Evolutionary conservation across 2,329 filamentous ascomycete genomes (phyloP).

Genomic region (Tolypocladium amazonense): DNA sequence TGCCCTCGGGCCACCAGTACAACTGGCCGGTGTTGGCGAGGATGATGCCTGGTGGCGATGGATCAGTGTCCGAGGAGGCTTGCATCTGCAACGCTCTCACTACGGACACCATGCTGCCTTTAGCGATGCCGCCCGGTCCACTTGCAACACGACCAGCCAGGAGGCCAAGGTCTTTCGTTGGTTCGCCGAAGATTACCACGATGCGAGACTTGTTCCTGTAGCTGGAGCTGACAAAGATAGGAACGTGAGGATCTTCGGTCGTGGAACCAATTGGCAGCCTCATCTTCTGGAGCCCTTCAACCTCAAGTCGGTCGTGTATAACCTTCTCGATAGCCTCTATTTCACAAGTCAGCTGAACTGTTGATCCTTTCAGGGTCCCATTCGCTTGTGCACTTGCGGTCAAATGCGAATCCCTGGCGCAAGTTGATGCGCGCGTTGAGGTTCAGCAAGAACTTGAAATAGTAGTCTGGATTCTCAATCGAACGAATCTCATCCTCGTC

Average conservation of each 20-base stretch:
- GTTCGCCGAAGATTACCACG: conserved; percentile 65
- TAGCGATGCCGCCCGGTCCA: conserved; percentile 52
- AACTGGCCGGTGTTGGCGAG: conserved; percentile 71
- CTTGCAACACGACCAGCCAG: conserved; percentile 60
- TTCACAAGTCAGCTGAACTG: not conserved
- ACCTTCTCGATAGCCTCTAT: conserved; percentile 52
- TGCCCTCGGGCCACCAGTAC: conserved; percentile 59
- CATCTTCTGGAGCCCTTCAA: conserved; percentile 47
- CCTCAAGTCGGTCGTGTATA: conserved; percentile 50
- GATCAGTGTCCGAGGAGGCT: conserved; percentile 19
- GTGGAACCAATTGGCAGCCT: conserved; percentile 48
- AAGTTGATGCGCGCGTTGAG: conserved; percentile 70
- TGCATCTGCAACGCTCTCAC: conserved; percentile 34
- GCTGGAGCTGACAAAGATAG: conserved; percentile 49
- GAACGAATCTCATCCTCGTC: conserved; percentile 63
- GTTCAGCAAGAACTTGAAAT: conserved; percentile 65
- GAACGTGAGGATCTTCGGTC: conserved; percentile 45
- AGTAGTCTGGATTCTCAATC: conserved; percentile 53
- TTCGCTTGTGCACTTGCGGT: conserved; percentile 41
- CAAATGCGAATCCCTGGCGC: conserved; percentile 62
- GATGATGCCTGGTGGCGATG: conserved; percentile 47
- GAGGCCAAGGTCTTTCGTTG: conserved; percentile 60
- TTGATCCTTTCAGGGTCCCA: not conserved
- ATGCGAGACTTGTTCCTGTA: conserved; percentile 46
- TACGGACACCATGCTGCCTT: conserved; percentile 60